These are phyloP conservation scores for Colletotrichum siamense DNA, from an alignment of 2,329 filamentous ascomycete genomes.

Conservation along the genomic window DNA sequence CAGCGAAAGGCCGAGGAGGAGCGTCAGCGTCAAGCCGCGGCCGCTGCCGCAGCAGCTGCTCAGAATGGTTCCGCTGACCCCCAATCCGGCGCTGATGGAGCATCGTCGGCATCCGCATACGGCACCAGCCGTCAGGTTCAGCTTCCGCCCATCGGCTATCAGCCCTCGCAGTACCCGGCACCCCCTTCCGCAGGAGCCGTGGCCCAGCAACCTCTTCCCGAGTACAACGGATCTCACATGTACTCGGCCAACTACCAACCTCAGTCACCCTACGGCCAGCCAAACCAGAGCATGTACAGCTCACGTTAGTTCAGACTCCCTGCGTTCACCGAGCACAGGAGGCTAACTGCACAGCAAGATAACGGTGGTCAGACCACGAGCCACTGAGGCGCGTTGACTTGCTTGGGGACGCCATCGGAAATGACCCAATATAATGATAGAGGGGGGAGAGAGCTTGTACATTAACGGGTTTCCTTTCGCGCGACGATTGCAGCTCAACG, in stretches of 20 bases:
- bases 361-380: conserved; percentile 22
- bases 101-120: conserved; percentile 62
- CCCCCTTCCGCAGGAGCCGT: conserved; percentile 59
- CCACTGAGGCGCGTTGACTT: conserved; percentile 6
- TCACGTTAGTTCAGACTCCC: conserved; percentile 52
- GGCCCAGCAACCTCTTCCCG: conserved; percentile 54
- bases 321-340: neutral
- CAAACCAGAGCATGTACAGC: conserved; percentile 64
- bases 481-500: conserved; percentile 8
- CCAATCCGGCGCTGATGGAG: conserved; percentile 52
- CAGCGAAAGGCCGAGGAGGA: conserved; percentile 91
- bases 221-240: conserved; percentile 61
- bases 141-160: conserved; percentile 78
- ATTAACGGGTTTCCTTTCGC: conserved; percentile 17
- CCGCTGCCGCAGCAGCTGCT: conserved; percentile 53
- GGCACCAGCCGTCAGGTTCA: conserved; percentile 65
- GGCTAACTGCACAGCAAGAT: conserved; percentile 23
- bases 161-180: conserved; percentile 70
- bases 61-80: conserved; percentile 56
- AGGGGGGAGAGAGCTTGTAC: conserved; percentile 16
- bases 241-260: conserved; percentile 61
- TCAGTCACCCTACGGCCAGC: conserved; percentile 63
- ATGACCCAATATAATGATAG: conserved; percentile 14
- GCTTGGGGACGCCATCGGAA: neutral
- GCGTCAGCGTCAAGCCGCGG: conserved; percentile 62